Percentiles rank a stretch among this genome's conserved stretches.
Evolutionary conservation across 73 alveolate genomes (phyloP).

Genomic region (Symbiodinium natans): DNA sequence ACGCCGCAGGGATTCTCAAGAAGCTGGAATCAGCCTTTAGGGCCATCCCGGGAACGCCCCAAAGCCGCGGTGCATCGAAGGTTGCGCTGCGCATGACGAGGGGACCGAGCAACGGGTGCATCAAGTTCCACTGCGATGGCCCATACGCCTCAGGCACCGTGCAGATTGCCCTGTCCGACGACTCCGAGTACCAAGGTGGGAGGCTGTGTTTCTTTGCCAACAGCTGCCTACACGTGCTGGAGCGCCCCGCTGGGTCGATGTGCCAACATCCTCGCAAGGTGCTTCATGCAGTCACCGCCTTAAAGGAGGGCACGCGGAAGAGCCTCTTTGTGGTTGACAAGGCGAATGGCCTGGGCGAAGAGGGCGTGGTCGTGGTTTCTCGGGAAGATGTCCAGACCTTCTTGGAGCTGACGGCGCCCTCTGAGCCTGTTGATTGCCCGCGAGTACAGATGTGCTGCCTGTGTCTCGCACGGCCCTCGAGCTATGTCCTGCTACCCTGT

Average conservation of each 20-base stretch:
- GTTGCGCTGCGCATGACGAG: conserved; percentile 18
- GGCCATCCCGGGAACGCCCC: not conserved
- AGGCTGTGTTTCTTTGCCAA: conserved; percentile 29
- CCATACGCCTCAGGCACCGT: conserved; percentile 24
- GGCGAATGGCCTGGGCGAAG: conserved; percentile 24
- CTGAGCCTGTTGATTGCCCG: not conserved
- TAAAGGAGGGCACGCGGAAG: conserved; percentile 14
- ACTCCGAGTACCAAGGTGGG: conserved; percentile 22
- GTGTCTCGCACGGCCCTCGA: not conserved
- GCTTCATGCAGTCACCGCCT: conserved; percentile 27
- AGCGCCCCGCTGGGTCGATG: conserved; percentile 21
- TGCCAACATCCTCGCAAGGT: not conserved
- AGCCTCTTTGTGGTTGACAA: conserved; percentile 35
- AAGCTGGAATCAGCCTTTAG: not conserved
- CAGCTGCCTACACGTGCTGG: not conserved
- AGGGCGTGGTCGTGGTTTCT: not conserved
- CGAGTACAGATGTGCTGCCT: not conserved
- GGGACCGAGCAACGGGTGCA: conserved; percentile 25
- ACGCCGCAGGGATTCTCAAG: not conserved
- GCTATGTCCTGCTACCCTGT: not conserved
- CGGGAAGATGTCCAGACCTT: not conserved
- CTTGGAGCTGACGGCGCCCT: not conserved
- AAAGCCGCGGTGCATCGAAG: not conserved
- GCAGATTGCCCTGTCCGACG: conserved; percentile 39
- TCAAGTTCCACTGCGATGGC: conserved; percentile 62